Conservation (phyloP, 257 asterid genomes). For the Ilex aquifolium region DNA sequence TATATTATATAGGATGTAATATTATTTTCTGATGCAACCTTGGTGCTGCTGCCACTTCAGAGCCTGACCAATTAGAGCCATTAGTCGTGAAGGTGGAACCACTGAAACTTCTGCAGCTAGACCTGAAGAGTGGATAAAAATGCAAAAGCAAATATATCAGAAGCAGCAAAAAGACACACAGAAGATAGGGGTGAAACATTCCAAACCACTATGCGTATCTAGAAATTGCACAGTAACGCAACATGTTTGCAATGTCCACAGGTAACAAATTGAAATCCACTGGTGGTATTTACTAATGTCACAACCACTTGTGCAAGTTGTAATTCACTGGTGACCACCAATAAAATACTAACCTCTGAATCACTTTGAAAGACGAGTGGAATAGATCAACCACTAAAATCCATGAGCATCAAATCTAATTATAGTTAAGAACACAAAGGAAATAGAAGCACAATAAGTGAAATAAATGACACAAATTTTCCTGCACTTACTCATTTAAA, state of each 20-base stretch:
- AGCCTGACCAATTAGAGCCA: constrained; percentile 98
- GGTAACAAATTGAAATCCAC: too few species aligned
- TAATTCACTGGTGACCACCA: not conserved
- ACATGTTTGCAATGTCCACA: not conserved
- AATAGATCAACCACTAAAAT: not conserved
- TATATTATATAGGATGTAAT: not conserved
- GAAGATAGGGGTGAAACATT: constrained; percentile 2
- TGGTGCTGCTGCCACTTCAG: constrained; percentile 99
- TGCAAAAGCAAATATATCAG: constrained; percentile 21
- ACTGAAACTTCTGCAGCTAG: constrained; percentile 97
- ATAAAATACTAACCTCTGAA: not conserved
- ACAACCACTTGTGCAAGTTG: too few species aligned
- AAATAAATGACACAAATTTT: too few species aligned
- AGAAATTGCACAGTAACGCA: not conserved
- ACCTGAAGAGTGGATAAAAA: constrained; percentile 37
- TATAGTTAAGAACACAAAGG: not conserved
- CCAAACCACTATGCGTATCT: too few species aligned
- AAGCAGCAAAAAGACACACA: constrained; percentile 5
- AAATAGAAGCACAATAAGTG: too few species aligned
- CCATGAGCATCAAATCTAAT: not conserved
- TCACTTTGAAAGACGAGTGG: not conserved
- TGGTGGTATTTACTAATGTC: too few species aligned
- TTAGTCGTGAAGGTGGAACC: constrained; percentile 94
- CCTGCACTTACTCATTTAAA: too few species aligned
- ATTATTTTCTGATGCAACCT: constrained; percentile 40